Evolutionary conservation across 2,329 filamentous ascomycete genomes (phyloP).

Genomic region (Clarireedia monteithiana): DNA sequence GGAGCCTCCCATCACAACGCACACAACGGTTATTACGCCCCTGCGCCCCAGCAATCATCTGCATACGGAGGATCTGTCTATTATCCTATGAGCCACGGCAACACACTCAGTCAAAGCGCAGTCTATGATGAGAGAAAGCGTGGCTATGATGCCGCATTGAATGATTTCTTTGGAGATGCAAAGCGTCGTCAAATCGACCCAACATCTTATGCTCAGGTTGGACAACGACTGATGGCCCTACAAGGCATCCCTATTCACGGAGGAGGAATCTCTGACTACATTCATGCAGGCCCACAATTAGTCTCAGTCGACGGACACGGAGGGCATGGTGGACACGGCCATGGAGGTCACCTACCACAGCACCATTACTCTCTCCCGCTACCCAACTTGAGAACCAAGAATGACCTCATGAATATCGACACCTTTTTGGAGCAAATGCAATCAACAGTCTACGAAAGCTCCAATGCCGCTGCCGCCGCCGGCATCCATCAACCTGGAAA

Average conservation of each 20-base stretch:
- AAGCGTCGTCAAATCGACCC: slow-evolving; percentile 90
- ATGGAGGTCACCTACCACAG: slow-evolving; percentile 50
- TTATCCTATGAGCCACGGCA: slow-evolving; percentile 61
- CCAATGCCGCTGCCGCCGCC: slow-evolving; percentile 69
- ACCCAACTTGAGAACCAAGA: slow-evolving; percentile 84
- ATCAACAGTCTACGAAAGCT: slow-evolving; percentile 89
- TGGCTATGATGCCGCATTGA: slow-evolving; percentile 72
- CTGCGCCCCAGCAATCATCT: slow-evolving; percentile 37
- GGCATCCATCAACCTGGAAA: slow-evolving; percentile 68
- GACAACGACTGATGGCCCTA: slow-evolving; percentile 76
- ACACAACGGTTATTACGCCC: slow-evolving; percentile 43
- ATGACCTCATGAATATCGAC: slow-evolving; percentile 87
- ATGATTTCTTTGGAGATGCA: slow-evolving; percentile 88
- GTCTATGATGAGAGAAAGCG: slow-evolving; percentile 71
- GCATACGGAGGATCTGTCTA: slow-evolving; percentile 61
- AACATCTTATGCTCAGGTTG: slow-evolving; percentile 82
- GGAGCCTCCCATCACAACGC: slow-evolving; percentile 46
- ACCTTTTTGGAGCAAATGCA: slow-evolving; percentile 95
- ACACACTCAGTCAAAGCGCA: slow-evolving; percentile 57
- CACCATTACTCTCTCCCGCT: slow-evolving; percentile 83
- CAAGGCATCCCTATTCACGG: slow-evolving; percentile 56
- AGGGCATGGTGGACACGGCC: slow-evolving; percentile 35
- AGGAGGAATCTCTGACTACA: slow-evolving; percentile 47
- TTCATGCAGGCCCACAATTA: slow-evolving; percentile 42
- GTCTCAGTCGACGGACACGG: slow-evolving; percentile 45